Evolutionary conservation across 345 rosid genomes (phyloP).

Genomic region (Camelina hispida): DNA sequence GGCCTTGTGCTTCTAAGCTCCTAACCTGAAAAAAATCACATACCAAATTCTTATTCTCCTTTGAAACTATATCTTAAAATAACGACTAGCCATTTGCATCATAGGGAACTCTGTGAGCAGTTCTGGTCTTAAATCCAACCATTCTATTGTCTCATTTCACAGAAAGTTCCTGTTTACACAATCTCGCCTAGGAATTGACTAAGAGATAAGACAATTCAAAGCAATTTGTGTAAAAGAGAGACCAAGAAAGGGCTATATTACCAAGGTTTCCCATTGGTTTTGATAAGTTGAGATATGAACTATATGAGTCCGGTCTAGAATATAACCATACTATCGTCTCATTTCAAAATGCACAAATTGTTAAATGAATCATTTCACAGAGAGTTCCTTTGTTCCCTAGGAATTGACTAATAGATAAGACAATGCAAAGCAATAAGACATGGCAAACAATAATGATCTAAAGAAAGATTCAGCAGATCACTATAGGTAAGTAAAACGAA

Average conservation of each 20-base stretch:
- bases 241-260: conserved; percentile 37
- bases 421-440: conserved; percentile 15
- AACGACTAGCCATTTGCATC: neutral
- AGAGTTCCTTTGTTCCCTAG: neutral
- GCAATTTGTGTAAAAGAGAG: neutral
- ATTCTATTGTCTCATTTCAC: neutral
- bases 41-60: conserved; percentile 17
- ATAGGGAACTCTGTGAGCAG: neutral
- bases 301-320: neutral
- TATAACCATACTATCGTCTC: neutral
- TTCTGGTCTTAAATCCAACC: conserved; percentile 2
- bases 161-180: neutral
- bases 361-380: neutral
- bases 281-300: conserved; percentile 60
- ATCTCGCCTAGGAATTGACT: neutral
- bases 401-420: neutral
- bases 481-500: neutral
- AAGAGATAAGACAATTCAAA: conserved; percentile 4
- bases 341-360: conserved; percentile 10
- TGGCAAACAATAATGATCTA: neutral
- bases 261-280: conserved; percentile 70
- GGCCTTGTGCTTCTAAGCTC: conserved; percentile 77
- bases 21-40: conserved; percentile 60
- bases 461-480: neutral
- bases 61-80: neutral